Conservation (phyloP, 805 yeast genomes). For the Spathaspora passalidarum region DNA sequence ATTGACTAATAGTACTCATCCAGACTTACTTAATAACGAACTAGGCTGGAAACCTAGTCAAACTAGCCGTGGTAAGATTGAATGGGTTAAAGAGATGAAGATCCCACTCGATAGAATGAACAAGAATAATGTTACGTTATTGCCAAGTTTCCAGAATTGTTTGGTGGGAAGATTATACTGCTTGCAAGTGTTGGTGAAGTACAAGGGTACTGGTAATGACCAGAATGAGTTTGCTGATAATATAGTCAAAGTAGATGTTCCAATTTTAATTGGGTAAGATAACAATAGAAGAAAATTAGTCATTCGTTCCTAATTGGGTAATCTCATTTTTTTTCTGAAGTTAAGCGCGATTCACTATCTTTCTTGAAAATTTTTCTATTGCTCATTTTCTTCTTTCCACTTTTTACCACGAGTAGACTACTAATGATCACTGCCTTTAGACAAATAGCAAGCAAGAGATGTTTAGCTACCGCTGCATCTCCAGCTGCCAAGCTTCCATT, state of each 20-base stretch:
- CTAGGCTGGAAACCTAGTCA: constrained; percentile 28
- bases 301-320: constrained; percentile 23
- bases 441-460: constrained; percentile 3
- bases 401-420: not conserved
- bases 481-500: constrained; percentile 11
- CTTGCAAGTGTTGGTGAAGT: constrained; percentile 46
- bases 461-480: constrained; percentile 34
- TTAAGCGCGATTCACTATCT: constrained; percentile 37
- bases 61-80: constrained; percentile 9
- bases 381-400: not conserved
- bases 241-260: constrained; percentile 31
- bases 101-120: constrained; percentile 42
- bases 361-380: not conserved
- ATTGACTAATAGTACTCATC: constrained; percentile 20
- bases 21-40: constrained; percentile 22
- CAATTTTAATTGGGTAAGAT: constrained; percentile 32
- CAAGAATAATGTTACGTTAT: constrained; percentile 46
- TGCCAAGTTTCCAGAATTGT: constrained; percentile 66
- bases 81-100: constrained; percentile 30
- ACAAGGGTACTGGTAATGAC: constrained; percentile 38
- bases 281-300: constrained; percentile 12
- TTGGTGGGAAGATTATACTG: constrained; percentile 57
- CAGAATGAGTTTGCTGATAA: constrained; percentile 31
- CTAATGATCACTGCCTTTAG: constrained; percentile 1
- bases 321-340: constrained; percentile 8